Conservation (phyloP, 306 rosid genomes). For the Rubus idaeus region DNA sequence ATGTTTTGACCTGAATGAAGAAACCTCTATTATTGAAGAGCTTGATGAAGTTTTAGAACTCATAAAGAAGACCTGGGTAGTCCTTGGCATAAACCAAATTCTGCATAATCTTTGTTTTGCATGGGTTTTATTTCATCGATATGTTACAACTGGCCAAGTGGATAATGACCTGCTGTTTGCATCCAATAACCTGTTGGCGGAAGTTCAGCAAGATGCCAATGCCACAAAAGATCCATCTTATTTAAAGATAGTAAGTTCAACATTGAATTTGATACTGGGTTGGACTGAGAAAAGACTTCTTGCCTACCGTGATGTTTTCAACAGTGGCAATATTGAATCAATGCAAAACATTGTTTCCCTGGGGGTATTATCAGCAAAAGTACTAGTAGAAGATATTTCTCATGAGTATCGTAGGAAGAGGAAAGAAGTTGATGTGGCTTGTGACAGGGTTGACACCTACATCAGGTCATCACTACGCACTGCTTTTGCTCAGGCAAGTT, state of each 20-base stretch:
- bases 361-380: conserved; percentile 67
- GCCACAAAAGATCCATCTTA: conserved; percentile 49
- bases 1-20: conserved; percentile 78
- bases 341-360: conserved; percentile 73
- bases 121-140: conserved; percentile 82
- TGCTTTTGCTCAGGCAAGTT: conserved; percentile 85
- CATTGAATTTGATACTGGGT: conserved; percentile 47
- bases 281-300: conserved; percentile 89
- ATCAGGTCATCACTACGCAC: conserved; percentile 72
- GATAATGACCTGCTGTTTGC: conserved; percentile 83
- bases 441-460: conserved; percentile 63
- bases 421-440: conserved; percentile 48
- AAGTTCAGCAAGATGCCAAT: conserved; percentile 67
- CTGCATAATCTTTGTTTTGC: conserved; percentile 84
- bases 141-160: conserved; percentile 66
- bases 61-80: conserved; percentile 87
- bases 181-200: conserved; percentile 65
- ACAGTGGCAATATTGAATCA: conserved; percentile 65
- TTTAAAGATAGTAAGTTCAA: conserved; percentile 50
- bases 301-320: conserved; percentile 65
- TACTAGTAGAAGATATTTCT: conserved; percentile 54
- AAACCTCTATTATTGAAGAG: conserved; percentile 76
- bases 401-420: conserved; percentile 46
- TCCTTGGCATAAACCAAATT: conserved; percentile 77
- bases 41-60: conserved; percentile 91